Evolutionary conservation across 2,329 filamentous ascomycete genomes (phyloP), one percentile per base, ranked within the genome.

Genomic region (Fusarium sp.): DNA sequence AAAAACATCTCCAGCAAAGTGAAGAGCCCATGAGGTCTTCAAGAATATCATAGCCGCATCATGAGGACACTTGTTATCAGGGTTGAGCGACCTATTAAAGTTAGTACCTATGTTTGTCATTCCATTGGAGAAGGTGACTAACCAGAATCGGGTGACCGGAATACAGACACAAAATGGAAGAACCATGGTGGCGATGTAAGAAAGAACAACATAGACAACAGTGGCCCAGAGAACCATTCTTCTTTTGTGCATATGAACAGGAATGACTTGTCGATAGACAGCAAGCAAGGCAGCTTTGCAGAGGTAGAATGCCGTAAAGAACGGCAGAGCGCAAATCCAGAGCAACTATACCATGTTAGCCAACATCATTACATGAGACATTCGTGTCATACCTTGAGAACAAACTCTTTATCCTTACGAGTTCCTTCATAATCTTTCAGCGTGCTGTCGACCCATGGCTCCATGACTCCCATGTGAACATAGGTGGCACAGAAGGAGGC

Each of bases 211-310:
- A 9, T 56, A 73, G 2, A 18, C 15, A 5, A 61, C 62, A 6
- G 66, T 70, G 0, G 33, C 56, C 53, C 66, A 64, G 1, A 73
- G 62, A 18, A 73, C 67, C 1, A 46, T n/a, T 14, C 69, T 38
- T 33, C 70, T 30, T 7, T 62, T 73, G 2, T 40, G 48, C 70
- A 73, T 73, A 6, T 61, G 67, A 7, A 30, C 13, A 1, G 70
- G 66, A 14, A 73, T 64, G 4, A 73, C 55, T 10, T 64, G 60
- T 8, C 59, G 40, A 3, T 70, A 73, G 0, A 73, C 63, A 8
- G 59, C 27, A 18, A 73, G 56, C 1, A 73, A 12, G 6, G 70
- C 66, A 5, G 69, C 66, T 23, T 73, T 73, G 32, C 66, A 67
- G 8, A 68, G 32, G 12, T 73, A 73, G 10, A 70, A 70, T 3